These are phyloP conservation scores for Nakazawaea peltata DNA, from an alignment of 805 yeast species.

Conservation along the genomic window DNA sequence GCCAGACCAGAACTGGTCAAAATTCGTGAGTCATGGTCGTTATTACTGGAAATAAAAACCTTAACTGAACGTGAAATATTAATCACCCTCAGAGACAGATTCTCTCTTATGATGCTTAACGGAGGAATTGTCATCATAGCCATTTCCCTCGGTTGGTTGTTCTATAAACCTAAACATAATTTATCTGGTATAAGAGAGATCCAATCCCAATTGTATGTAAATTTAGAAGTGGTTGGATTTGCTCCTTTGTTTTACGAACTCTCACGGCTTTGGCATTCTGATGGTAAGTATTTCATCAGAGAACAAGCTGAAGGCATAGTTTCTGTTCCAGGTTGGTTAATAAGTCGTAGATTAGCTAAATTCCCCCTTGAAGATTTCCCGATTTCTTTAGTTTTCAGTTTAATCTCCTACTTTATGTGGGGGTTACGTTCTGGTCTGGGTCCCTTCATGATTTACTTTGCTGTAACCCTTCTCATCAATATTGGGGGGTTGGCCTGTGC, in stretches of 20 bases:
- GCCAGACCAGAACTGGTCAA: too few species aligned
- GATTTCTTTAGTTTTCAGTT: conserved; percentile 42
- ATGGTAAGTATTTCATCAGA: conserved; percentile 40
- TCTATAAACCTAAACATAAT: conserved; percentile 45
- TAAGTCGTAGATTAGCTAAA: conserved; percentile 53
- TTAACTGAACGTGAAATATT: conserved; percentile 28
- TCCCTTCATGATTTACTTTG: conserved; percentile 49
- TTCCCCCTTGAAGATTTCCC: conserved; percentile 56
- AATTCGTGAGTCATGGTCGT: not conserved
- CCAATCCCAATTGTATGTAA: conserved; percentile 38
- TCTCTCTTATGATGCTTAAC: conserved; percentile 24
- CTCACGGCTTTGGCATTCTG: conserved; percentile 40
- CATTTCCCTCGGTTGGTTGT: conserved; percentile 56
- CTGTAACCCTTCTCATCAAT: conserved; percentile 39
- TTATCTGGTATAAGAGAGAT: conserved; percentile 54
- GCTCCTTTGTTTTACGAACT: conserved; percentile 42
- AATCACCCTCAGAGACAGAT: conserved; percentile 25
- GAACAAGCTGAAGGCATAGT: conserved; percentile 60
- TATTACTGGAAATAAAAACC: conserved; percentile 12
- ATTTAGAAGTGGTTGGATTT: conserved; percentile 41
- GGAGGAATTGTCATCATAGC: conserved; percentile 34
- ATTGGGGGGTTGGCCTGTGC: conserved; percentile 44
- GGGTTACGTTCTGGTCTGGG: conserved; percentile 40
- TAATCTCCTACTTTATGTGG: conserved; percentile 60
- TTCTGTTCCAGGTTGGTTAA: conserved; percentile 49